These are phyloP conservation scores for Candida sanyaensis DNA, from an alignment of 1,139 yeast genomes.

Conservation along the genomic window DNA sequence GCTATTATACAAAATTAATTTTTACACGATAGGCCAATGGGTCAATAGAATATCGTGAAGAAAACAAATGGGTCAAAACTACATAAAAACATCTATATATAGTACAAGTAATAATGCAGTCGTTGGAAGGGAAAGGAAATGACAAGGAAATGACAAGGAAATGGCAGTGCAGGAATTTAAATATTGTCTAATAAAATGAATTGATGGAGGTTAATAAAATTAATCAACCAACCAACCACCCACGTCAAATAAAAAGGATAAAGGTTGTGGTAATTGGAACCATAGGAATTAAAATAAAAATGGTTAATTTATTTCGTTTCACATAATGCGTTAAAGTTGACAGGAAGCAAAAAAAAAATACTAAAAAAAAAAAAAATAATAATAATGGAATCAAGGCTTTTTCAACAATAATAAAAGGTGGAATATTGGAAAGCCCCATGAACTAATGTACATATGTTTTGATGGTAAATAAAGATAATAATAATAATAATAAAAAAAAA, in stretches of 20 bases:
- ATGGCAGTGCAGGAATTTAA: neutral
- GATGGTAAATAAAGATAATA: neutral
- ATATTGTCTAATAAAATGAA: neutral
- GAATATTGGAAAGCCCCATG: neutral
- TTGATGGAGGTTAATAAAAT: neutral
- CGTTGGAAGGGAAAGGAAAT: neutral
- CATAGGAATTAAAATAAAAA: neutral
- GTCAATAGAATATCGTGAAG: neutral
- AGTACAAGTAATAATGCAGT: slow-evolving; percentile 1
- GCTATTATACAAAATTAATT: slow-evolving; percentile 1
- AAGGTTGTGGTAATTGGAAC: neutral
- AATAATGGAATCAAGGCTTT: neutral
- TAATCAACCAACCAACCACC: neutral
- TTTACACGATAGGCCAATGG: neutral
- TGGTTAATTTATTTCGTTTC: slow-evolving; percentile 1
- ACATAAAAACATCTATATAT: slow-evolving; percentile 3
- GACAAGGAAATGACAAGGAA: neutral
- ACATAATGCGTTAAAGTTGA: slow-evolving; percentile 1
- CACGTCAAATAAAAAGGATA: neutral
- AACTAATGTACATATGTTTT: slow-evolving; percentile 2
- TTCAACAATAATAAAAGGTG: neutral
- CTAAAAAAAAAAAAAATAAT: neutral
- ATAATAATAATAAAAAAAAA: neutral
- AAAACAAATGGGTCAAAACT: neutral
- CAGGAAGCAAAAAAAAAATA: neutral